Evolutionary conservation across 164 flowering plant species (phyloP).

Genomic region (Macadamia tetraphylla): DNA sequence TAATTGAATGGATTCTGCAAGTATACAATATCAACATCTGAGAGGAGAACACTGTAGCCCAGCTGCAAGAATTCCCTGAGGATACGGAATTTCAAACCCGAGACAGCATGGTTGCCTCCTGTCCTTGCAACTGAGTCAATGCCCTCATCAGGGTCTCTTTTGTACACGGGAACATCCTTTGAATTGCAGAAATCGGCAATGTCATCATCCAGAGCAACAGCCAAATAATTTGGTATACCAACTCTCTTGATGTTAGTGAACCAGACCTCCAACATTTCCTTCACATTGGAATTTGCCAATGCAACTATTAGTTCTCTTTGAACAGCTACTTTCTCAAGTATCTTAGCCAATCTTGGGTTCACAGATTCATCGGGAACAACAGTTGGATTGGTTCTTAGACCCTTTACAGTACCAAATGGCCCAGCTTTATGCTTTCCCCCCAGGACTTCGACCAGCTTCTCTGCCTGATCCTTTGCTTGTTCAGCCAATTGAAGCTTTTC

Average conservation of each 20-base stretch:
- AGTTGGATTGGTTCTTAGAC: conserved; percentile 67
- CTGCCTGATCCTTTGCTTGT: conserved; percentile 51
- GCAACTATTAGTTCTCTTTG: conserved; percentile 74
- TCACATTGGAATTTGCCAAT: conserved; percentile 78
- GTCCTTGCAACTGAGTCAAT: conserved; percentile 57
- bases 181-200: conserved; percentile 37
- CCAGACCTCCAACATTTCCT: conserved; percentile 74
- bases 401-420: conserved; percentile 85
- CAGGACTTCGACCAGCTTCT: conserved; percentile 43
- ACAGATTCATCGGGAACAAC: conserved; percentile 75
- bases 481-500: conserved; percentile 62
- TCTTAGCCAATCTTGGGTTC: conserved; percentile 74
- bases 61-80: conserved; percentile 91
- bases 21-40: conserved; percentile 88
- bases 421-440: conserved; percentile 74
- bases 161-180: conserved; percentile 41
- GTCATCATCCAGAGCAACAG: conserved; percentile 75
- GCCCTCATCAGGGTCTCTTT: conserved; percentile 65
- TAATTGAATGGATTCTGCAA: conserved; percentile 86
- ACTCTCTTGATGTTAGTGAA: conserved; percentile 66
- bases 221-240: conserved; percentile 76
- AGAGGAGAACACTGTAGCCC: conserved; percentile 89
- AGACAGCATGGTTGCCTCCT: conserved; percentile 86
- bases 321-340: conserved; percentile 59
- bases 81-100: conserved; percentile 81